Percentiles rank a stretch among this genome's conserved stretches.
Conservation (phyloP, 228 moss, liverwort and hornwort genomes). For the Sphagnum magellanicum region DNA sequence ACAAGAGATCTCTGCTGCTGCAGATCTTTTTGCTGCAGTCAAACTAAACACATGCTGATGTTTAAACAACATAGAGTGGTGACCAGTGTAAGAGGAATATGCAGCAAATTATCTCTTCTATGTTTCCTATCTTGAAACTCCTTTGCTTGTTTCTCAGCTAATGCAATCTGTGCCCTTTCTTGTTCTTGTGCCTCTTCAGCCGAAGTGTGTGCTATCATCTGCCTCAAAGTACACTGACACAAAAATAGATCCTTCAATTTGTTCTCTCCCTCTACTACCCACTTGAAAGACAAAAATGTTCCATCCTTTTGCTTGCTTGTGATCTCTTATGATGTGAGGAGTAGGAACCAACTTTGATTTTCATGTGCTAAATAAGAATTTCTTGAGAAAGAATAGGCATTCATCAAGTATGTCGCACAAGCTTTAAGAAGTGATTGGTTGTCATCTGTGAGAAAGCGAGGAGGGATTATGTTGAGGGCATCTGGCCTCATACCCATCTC, state of each 20-base stretch:
- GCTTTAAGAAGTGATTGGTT: conserved; percentile 41
- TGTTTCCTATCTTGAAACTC: conserved; percentile 35
- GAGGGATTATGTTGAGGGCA: conserved; percentile 55
- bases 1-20: no score
- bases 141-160: conserved; percentile 7
- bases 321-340: no score
- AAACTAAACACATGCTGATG: no score
- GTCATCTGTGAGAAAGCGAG: conserved; percentile 67
- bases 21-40: no score
- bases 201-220: conserved; percentile 15
- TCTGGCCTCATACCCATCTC: conserved; percentile 44
- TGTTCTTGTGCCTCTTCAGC: conserved; percentile 13
- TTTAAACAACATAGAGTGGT: not conserved
- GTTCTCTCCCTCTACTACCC: no score
- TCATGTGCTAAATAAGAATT: no score
- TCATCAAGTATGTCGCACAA: conserved; percentile 60
- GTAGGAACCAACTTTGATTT: no score
- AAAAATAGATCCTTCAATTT: not conserved
- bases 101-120: conserved; percentile 14
- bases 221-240: not conserved
- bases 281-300: no score
- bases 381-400: not conserved
- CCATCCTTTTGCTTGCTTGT: no score
- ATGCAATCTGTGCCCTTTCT: conserved; percentile 8
- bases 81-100: conserved; percentile 17